Evolutionary conservation across 345 rosid genomes (phyloP).

Genomic region (Aurinia saxatilis): DNA sequence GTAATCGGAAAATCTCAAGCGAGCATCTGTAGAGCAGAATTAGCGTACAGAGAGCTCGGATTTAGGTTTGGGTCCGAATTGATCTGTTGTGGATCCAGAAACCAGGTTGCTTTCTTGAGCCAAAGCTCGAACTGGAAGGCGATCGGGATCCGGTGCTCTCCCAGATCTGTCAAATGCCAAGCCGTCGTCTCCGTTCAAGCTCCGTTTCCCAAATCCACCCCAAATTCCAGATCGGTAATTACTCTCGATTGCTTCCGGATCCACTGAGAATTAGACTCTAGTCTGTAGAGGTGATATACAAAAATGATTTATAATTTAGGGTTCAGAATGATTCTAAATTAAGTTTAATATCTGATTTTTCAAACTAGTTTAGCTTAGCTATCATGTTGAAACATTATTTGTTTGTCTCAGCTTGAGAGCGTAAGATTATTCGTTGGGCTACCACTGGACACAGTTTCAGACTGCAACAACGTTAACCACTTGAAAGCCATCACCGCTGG

Average conservation of each 20-base stretch:
- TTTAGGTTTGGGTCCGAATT: slow-evolving; percentile 15
- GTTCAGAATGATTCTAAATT: too few relatives aligned
- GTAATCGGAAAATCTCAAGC: slow-evolving; percentile 48
- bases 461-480: slow-evolving; percentile 52
- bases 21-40: slow-evolving; percentile 31
- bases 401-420: slow-evolving; percentile 41
- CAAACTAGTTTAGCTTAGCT: too few relatives aligned
- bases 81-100: slow-evolving; percentile 13
- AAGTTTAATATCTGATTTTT: too few relatives aligned
- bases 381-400: too few relatives aligned
- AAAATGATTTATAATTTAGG: too few relatives aligned
- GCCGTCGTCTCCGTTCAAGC: slow-evolving; percentile 28
- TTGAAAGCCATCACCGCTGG: slow-evolving; percentile 72
- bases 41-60: slow-evolving; percentile 32
- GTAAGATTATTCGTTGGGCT: slow-evolving; percentile 72
- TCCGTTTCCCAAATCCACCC: slow-evolving; percentile 12
- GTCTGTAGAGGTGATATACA: too few relatives aligned
- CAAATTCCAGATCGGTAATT: slow-evolving; percentile 31
- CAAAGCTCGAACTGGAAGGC: slow-evolving; percentile 28
- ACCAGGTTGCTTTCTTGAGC: slow-evolving; percentile 29
- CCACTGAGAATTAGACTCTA: too few relatives aligned
- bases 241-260: too few relatives aligned
- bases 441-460: slow-evolving; percentile 74
- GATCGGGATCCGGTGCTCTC: slow-evolving; percentile 25
- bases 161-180: slow-evolving; percentile 43